Conservation (phyloP, 1,139 yeast species). For the Taiozyma sp. region DNA sequence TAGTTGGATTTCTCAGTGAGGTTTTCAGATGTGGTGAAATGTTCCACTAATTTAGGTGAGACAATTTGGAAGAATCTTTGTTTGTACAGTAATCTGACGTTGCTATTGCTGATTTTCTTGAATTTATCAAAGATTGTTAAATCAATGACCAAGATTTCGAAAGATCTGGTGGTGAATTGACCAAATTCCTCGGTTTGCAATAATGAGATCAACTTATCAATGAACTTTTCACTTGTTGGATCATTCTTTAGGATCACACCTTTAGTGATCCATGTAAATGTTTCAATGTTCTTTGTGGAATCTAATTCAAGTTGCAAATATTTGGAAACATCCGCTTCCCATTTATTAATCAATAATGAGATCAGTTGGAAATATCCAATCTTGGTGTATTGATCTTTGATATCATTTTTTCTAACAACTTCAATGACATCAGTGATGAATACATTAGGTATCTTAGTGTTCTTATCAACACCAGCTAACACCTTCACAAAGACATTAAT, state of each 20-base stretch:
- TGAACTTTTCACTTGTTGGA: slow-evolving; percentile 36
- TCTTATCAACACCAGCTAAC: slow-evolving; percentile 45
- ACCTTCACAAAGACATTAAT: slow-evolving; percentile 46
- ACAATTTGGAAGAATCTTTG: slow-evolving; percentile 67
- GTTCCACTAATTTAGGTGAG: slow-evolving; percentile 42
- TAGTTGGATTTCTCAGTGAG: slow-evolving; percentile 39
- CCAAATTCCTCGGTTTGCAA: slow-evolving; percentile 32
- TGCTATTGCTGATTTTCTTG: slow-evolving; percentile 50
- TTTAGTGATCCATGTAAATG: slow-evolving; percentile 65
- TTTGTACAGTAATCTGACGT: slow-evolving; percentile 65
- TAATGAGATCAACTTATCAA: slow-evolving; percentile 33
- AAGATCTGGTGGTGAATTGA: slow-evolving; percentile 39
- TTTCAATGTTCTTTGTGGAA: slow-evolving; percentile 36
- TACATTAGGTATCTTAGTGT: slow-evolving; percentile 12
- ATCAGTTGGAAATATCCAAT: slow-evolving; percentile 57
- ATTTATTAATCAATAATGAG: slow-evolving; percentile 57
- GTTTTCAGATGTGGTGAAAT: slow-evolving; percentile 28
- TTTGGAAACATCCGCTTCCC: slow-evolving; percentile 21
- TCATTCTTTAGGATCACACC: slow-evolving; percentile 63
- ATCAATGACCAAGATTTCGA: slow-evolving; percentile 65
- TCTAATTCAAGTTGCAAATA: slow-evolving; percentile 6
- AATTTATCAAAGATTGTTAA: slow-evolving; percentile 53
- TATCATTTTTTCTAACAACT: slow-evolving; percentile 15
- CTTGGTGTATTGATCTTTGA: slow-evolving; percentile 31
- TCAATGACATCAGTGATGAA: slow-evolving; percentile 13